A percentile compares a stretch with the other conserved stretches of the same genome.
Conservation (phyloP, 2,329 filamentous ascomycete genomes). For the Thelonectria blattea region DNA sequence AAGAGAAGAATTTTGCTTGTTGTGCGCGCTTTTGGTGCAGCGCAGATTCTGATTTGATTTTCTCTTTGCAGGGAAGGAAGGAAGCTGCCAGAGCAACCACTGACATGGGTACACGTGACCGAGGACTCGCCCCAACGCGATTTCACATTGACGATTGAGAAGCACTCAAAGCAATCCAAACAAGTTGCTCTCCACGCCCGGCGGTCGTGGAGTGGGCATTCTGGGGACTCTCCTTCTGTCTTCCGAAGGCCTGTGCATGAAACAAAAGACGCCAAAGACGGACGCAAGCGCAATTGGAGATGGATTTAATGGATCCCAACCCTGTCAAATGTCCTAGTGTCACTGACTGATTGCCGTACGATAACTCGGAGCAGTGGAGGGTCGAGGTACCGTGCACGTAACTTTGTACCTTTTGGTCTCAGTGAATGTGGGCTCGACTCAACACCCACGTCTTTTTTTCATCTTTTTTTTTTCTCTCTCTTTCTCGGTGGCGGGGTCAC, state of each 20-base stretch:
- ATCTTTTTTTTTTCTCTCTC: conserved; percentile 8
- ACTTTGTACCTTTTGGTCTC: neutral
- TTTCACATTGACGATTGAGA: neutral
- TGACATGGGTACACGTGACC: conserved; percentile 4
- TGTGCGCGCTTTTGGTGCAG: no score
- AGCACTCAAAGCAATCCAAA: neutral
- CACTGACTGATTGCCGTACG: neutral
- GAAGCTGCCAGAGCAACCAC: neutral
- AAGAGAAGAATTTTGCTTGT: no score
- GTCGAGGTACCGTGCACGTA: neutral
- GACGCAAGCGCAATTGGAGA: neutral
- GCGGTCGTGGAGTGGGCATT: neutral
- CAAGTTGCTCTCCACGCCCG: no score
- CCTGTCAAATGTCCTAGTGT: conserved; percentile 12
- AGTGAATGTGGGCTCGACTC: neutral
- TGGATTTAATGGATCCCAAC: neutral
- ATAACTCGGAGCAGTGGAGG: no score
- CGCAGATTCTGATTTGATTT: no score
- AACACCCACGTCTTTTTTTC: neutral
- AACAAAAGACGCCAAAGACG: neutral
- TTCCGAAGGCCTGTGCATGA: conserved; percentile 3
- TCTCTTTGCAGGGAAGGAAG: neutral
- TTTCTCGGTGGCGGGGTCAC: conserved; percentile 10
- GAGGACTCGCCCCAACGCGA: neutral
- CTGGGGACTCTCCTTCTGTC: neutral